Base-by-base conservation (phyloP, 192 early-diverging fungal genomes). In the Coemansia sp. region DNA sequence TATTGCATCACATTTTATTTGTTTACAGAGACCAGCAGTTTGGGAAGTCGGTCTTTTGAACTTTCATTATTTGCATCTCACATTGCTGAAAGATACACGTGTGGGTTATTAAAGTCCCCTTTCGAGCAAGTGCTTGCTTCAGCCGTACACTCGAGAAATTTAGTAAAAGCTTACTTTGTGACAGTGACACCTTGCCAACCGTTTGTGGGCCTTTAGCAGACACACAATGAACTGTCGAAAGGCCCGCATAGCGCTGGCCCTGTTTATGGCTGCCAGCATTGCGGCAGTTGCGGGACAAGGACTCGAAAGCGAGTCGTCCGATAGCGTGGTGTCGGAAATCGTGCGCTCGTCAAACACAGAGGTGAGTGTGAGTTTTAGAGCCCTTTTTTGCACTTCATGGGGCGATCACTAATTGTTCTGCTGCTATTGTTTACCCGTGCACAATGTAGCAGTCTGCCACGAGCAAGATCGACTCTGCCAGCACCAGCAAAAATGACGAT, bases 181-280 rank as follows among this genome's bases (percentile, higher is more conserved):
- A 21, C 0, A 21, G 47, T 21, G 15, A n/a, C 48, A 22, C 48
- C 8, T 21, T n/a, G 48, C 51, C 22, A 4, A 19, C 51, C 22
- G 51, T 27, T 27, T 9, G 51, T 24, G 24, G 21, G 10, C 51
- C 10, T 53, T 24, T 29, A 27, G 52, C 25, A 7, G 52, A 41
- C 14, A 21, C 11, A 58, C 52, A 22, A 74, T 80, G 77, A 65
- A 74, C 48, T 51, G 49, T 48, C 65, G 65, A 54, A 73, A 62
- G 63, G 55, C 58, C 61, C 65, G 72, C 54, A 54, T 74, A 14
- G 77, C 61, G 21, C 49, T 80, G 57, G 77, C 72, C 50, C 62
- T 80, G 54, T 41, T 67, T 58, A 27, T 71, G 47, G 65, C 69
- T 27, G 63, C 68, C 9, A 63, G 72, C n/a, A 51, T 55, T 17